Conservation (phyloP, 331 rosid genomes). For the Spiraea crenata region DNA sequence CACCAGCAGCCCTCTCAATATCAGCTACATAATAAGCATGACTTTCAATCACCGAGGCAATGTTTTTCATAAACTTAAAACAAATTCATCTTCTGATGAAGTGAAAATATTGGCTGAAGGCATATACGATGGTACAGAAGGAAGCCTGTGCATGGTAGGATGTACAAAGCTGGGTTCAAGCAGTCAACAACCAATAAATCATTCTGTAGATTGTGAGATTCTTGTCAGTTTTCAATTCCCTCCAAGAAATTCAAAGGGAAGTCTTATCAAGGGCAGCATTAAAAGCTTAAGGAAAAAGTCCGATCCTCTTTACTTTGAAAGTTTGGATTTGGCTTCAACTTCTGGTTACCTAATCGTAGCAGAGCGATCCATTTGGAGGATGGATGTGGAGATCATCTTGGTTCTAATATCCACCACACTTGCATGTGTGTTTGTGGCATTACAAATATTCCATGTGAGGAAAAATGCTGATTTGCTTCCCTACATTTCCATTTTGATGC, state of each 20-base stretch:
- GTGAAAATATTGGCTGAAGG: constrained; percentile 51
- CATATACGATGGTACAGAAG: constrained; percentile 38
- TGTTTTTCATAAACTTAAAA: constrained; percentile 7
- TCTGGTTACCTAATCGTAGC: constrained; percentile 14
- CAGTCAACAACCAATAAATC: not conserved
- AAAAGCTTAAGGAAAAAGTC: constrained; percentile 39
- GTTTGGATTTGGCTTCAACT: constrained; percentile 34
- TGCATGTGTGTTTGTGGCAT: constrained; percentile 44
- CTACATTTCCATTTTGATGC: constrained; percentile 52
- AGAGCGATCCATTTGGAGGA: constrained; percentile 31
- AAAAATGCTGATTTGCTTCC: constrained; percentile 46
- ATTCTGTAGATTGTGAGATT: constrained; percentile 45
- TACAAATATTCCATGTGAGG: constrained; percentile 52
- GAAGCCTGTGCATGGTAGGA: constrained; percentile 66
- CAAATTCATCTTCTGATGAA: not conserved
- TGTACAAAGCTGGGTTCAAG: constrained; percentile 30
- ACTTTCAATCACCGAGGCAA: not conserved
- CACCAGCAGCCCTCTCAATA: not conserved
- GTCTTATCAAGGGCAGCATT: constrained; percentile 41
- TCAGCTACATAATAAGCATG: constrained; percentile 41
- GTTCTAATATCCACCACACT: constrained; percentile 49
- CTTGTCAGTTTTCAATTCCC: constrained; percentile 44
- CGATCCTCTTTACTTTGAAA: constrained; percentile 44
- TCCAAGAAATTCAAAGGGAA: constrained; percentile 14
- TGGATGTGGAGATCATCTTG: constrained; percentile 49